phyloP scores from a whole-genome alignment of 345 rosid genomes.

The Linum trigynum region DNA sequence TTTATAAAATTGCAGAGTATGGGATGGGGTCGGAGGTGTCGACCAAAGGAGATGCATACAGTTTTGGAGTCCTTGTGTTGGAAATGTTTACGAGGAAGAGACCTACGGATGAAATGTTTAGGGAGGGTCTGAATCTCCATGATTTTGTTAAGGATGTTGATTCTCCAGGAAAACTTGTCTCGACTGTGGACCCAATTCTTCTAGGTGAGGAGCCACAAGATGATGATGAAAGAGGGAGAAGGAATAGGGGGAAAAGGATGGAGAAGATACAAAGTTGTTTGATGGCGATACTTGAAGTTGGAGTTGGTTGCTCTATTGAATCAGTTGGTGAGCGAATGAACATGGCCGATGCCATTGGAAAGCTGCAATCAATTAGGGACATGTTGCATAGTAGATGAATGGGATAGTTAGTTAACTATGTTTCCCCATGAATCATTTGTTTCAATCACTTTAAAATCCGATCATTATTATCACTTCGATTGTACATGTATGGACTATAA shows the following conservation, averaged over 20 bases:
- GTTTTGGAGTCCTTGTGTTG: constrained; percentile 9
- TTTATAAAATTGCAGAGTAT: neutral
- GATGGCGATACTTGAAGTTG: neutral
- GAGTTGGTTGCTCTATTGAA: neutral
- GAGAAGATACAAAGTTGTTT: neutral
- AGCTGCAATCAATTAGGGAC: neutral
- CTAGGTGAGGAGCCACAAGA: too few species aligned
- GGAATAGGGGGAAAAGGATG: too few species aligned
- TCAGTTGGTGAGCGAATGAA: neutral
- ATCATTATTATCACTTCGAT: too few species aligned
- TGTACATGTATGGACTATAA: too few species aligned
- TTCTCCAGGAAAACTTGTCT: neutral
- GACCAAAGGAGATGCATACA: constrained; percentile 7
- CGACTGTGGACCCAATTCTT: too few species aligned
- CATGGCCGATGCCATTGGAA: neutral
- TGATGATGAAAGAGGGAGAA: too few species aligned
- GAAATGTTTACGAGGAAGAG: constrained; percentile 14
- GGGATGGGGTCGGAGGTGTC: constrained; percentile 7
- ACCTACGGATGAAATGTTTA: constrained; percentile 8
- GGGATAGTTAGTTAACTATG: too few species aligned
- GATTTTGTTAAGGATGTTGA: neutral
- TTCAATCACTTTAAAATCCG: too few species aligned
- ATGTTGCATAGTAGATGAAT: too few species aligned
- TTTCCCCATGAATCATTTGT: too few species aligned
- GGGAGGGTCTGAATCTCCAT: constrained; percentile 1